A percentile compares a stretch with the other conserved stretches of the same genome.
phyloP scores from a whole-genome alignment of 2,329 filamentous ascomycete genomes.

The Chalaropsis ovoidea region DNA sequence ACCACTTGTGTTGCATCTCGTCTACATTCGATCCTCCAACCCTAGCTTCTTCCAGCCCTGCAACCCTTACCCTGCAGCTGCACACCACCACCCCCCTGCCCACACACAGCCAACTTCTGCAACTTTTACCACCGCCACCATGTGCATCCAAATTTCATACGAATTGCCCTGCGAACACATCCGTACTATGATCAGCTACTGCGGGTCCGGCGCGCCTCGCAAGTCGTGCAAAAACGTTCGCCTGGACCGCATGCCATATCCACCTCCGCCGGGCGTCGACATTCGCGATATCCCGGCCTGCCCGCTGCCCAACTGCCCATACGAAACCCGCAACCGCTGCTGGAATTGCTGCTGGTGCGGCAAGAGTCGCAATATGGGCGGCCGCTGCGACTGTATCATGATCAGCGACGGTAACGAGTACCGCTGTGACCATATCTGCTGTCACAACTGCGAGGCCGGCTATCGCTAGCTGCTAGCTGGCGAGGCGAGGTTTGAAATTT shows the following conservation, averaged over 20 bases:
- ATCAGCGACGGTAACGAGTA: conserved; percentile 41
- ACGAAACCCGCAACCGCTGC: conserved; percentile 39
- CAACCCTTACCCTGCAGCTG: conserved; percentile 17
- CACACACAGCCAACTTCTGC: neutral
- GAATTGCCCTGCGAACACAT: conserved; percentile 45
- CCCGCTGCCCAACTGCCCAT: conserved; percentile 41
- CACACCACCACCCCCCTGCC: neutral
- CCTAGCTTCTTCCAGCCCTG: conserved; percentile 4
- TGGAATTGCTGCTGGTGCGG: conserved; percentile 51
- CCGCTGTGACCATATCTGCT: conserved; percentile 47
- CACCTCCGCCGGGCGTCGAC: conserved; percentile 39
- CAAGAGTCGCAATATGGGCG: conserved; percentile 42
- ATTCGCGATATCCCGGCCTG: conserved; percentile 34
- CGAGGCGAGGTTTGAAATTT: neutral
- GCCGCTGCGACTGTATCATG: conserved; percentile 45
- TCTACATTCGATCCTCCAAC: conserved; percentile 11
- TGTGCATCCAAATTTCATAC: conserved; percentile 44
- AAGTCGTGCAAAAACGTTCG: conserved; percentile 38
- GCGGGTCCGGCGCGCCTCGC: conserved; percentile 34
- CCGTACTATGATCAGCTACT: conserved; percentile 38
- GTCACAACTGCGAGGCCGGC: conserved; percentile 40
- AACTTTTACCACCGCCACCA: conserved; percentile 27
- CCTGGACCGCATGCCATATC: conserved; percentile 39
- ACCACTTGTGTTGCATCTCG: conserved; percentile 14
- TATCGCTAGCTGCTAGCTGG: conserved; percentile 29